phyloP scores from a whole-genome alignment of 345 rosid species.

The Cardamine occulta region DNA sequence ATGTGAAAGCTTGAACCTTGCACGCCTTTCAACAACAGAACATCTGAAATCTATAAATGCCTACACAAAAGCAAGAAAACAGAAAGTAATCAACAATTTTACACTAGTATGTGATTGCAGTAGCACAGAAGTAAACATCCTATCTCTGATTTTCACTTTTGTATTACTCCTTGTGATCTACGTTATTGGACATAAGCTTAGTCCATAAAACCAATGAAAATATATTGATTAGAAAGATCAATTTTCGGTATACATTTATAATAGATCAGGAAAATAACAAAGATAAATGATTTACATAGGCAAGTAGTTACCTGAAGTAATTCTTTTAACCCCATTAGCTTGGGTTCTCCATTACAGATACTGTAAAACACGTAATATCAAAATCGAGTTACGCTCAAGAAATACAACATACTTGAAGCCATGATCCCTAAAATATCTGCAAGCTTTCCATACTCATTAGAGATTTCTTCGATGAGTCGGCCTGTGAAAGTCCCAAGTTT shows the following conservation, averaged over 20 bases:
- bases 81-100: slow-evolving; percentile 7
- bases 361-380: slow-evolving; percentile 50
- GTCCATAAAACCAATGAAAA: background rate
- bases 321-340: slow-evolving; percentile 88
- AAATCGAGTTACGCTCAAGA: slow-evolving; percentile 26
- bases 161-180: slow-evolving; percentile 12
- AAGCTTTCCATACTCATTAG: slow-evolving; percentile 9
- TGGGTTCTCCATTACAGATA: slow-evolving; percentile 87
- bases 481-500: slow-evolving; percentile 12
- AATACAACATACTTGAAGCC: slow-evolving; percentile 2
- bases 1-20: slow-evolving; percentile 79
- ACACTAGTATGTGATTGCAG: background rate
- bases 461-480: background rate
- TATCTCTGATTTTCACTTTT: slow-evolving; percentile 1
- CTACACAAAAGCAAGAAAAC: slow-evolving; percentile 43
- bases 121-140: slow-evolving; percentile 3
- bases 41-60: slow-evolving; percentile 94
- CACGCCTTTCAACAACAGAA: slow-evolving; percentile 90
- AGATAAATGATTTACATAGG: slow-evolving; percentile 6
- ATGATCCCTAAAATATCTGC: background rate
- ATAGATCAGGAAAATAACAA: slow-evolving; percentile 3
- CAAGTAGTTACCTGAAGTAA: slow-evolving; percentile 75
- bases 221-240: background rate
- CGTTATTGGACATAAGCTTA: slow-evolving; percentile 18
- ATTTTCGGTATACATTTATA: slow-evolving; percentile 1